Conservation (phyloP, 805 yeast genomes). For the Clavispora phyllophila region DNA sequence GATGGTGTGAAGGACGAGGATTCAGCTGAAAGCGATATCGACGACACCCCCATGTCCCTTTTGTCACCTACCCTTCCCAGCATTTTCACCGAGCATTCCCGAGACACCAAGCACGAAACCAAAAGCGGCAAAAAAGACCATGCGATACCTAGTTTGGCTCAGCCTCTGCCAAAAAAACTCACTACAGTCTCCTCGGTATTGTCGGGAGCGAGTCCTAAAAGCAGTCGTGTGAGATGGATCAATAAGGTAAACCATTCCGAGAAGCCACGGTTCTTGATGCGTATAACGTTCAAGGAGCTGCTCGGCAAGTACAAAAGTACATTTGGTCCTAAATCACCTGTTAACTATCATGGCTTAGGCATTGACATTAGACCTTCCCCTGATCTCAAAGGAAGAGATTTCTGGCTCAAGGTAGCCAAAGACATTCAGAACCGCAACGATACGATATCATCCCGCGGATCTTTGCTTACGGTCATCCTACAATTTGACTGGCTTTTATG, state of each 20-base stretch:
- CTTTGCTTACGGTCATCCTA: constrained; percentile 15
- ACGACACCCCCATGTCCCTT: constrained; percentile 25
- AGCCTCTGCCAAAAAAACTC: constrained; percentile 16
- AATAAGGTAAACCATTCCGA: constrained; percentile 22
- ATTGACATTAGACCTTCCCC: constrained; percentile 2
- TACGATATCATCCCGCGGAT: constrained; percentile 9
- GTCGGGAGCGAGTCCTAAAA: background rate
- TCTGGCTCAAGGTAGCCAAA: constrained; percentile 5
- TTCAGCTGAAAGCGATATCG: constrained; percentile 17
- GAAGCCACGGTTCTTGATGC: constrained; percentile 22
- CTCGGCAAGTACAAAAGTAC: constrained; percentile 12
- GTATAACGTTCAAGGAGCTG: constrained; percentile 19
- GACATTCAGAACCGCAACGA: constrained; percentile 6
- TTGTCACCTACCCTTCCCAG: constrained; percentile 32
- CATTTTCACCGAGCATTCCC: constrained; percentile 11
- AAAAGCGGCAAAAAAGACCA: background rate
- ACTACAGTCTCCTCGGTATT: constrained; percentile 7
- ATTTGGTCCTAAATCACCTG: constrained; percentile 8
- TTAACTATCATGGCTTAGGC: constrained; percentile 12
- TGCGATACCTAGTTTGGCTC: constrained; percentile 2
- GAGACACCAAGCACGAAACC: constrained; percentile 3
- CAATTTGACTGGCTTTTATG: constrained; percentile 16
- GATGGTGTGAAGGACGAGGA: constrained; percentile 6
- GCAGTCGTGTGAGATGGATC: constrained; percentile 23
- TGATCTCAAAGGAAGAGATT: background rate